Evolutionary conservation across 2,329 filamentous ascomycete genomes (phyloP).

Genomic region (Anisogramma anomala): DNA sequence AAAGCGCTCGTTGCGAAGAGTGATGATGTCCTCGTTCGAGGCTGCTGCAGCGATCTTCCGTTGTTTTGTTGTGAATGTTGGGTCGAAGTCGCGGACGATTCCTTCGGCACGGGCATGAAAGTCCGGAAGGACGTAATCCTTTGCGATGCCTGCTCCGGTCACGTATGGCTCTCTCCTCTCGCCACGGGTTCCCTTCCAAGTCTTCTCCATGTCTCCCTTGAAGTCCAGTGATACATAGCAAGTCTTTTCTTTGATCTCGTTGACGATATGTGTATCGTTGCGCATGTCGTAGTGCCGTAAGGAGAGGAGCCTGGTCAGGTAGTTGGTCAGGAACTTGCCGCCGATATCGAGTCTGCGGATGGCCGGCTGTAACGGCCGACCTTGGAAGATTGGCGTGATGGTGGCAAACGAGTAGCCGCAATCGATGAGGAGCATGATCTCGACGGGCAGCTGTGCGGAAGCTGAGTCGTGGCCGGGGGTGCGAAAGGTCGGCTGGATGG

Average conservation of each 20-base stretch:
- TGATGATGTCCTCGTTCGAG: constrained; percentile 65
- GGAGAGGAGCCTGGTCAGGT: constrained; percentile 80
- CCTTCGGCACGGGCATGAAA: constrained; percentile 51
- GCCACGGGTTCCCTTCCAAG: constrained; percentile 66
- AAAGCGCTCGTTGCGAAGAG: constrained; percentile 86
- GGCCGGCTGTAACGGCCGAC: constrained; percentile 67
- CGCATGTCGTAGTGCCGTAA: constrained; percentile 91
- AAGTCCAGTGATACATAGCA: constrained; percentile 79
- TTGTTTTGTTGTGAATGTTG: constrained; percentile 40
- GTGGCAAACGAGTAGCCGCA: constrained; percentile 90
- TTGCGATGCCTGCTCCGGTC: constrained; percentile 52
- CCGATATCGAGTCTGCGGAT: constrained; percentile 81
- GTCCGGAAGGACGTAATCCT: constrained; percentile 89
- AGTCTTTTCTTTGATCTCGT: constrained; percentile 86
- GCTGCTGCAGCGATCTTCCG: constrained; percentile 33
- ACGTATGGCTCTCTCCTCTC: constrained; percentile 40
- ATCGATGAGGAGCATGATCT: constrained; percentile 81
- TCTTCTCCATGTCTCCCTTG: constrained; percentile 61
- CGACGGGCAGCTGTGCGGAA: constrained; percentile 45
- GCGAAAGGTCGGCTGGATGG: constrained; percentile 58
- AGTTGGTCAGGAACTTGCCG: constrained; percentile 86
- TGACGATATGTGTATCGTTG: constrained; percentile 85
- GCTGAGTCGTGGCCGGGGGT: constrained; percentile 39
- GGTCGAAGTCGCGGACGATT: constrained; percentile 66
- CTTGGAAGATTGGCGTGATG: constrained; percentile 73